Conservation (phyloP, 148 eudicot species). For the Persicaria tinctoria region DNA sequence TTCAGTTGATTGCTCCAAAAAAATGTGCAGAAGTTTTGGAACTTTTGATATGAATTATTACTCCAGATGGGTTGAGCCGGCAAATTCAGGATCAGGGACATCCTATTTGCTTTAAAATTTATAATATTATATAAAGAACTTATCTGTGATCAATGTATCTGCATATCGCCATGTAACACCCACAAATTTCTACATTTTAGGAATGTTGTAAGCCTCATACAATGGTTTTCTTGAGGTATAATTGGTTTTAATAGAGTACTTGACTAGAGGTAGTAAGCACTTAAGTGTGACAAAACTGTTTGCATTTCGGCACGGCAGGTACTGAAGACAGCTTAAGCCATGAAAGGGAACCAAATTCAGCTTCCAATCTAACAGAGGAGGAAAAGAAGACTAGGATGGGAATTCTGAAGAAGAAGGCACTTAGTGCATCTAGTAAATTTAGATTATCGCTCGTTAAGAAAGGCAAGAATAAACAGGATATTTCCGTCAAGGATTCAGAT, state of each 20-base stretch:
- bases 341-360: neutral
- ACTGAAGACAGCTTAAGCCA: neutral
- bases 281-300: neutral
- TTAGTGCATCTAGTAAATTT: conserved; percentile 14
- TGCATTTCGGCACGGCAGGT: neutral
- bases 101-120: neutral
- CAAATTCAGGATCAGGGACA: neutral
- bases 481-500: conserved; percentile 12
- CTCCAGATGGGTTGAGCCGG: neutral
- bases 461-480: conserved; percentile 13
- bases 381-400: conserved; percentile 9
- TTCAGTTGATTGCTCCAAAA: neutral
- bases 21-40: neutral
- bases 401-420: conserved; percentile 12
- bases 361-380: conserved; percentile 3
- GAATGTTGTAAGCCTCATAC: neutral
- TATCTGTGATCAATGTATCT: neutral
- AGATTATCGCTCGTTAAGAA: conserved; percentile 11
- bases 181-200: neutral
- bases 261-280: neutral
- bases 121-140: neutral
- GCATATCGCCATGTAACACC: neutral
- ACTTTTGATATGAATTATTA: neutral
- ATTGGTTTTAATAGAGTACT: neutral
- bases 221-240: neutral